phyloP scores from a whole-genome alignment of 2,329 filamentous ascomycete species.

The Phyllosticta citribraziliensis region DNA sequence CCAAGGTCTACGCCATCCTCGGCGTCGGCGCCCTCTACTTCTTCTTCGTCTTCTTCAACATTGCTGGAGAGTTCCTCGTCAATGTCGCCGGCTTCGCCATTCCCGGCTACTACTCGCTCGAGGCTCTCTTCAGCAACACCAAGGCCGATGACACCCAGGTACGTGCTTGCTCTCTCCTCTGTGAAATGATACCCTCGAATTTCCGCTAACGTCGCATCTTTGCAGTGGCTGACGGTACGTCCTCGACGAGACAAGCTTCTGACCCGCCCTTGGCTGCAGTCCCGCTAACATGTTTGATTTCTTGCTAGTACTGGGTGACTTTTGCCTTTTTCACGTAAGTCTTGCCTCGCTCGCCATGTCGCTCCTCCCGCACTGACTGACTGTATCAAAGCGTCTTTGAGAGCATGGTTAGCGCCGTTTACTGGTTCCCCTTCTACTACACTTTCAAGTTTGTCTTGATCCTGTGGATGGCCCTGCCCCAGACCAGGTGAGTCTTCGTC shows the following conservation, averaged over 20 bases:
- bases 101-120: conserved; percentile 74
- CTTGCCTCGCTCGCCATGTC: background rate
- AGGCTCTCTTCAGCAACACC: conserved; percentile 60
- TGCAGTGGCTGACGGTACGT: conserved; percentile 53
- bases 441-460: conserved; percentile 98
- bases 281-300: background rate
- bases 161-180: conserved; percentile 26
- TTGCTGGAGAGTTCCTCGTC: conserved; percentile 77
- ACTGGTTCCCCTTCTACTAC: conserved; percentile 99
- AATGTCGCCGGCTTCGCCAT: conserved; percentile 78
- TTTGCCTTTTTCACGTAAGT: conserved; percentile 67
- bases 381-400: conserved; percentile 52
- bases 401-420: conserved; percentile 73
- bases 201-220: conserved; percentile 1
- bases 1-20: conserved; percentile 76
- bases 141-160: conserved; percentile 77
- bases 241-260: background rate
- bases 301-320: conserved; percentile 68
- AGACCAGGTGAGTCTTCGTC: conserved; percentile 65
- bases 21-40: conserved; percentile 72
- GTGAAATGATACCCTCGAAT: conserved; percentile 24
- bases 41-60: conserved; percentile 88
- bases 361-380: conserved; percentile 13
- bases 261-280: background rate
- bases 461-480: conserved; percentile 93